A percentile compares a stretch with the other conserved stretches of the same genome.
Conservation (phyloP, 495 filamentous ascomycete species). For the Trichoderma gamsii region DNA sequence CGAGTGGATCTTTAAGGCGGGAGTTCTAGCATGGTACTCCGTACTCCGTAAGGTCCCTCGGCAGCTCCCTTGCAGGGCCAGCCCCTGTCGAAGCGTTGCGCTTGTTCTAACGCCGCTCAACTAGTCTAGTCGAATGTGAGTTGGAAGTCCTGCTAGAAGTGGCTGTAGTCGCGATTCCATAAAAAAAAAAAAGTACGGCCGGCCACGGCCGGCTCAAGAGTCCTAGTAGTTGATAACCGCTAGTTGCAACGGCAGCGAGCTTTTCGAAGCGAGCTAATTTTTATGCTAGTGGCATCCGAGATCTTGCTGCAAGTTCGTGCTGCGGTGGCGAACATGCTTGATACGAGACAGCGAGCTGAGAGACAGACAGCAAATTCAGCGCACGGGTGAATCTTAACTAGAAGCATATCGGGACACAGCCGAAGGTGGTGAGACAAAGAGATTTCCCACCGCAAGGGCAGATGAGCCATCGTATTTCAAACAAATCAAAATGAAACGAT, state of each 20-base stretch:
- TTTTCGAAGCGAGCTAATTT: not conserved
- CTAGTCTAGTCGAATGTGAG: not conserved
- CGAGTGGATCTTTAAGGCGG: conserved; percentile 2
- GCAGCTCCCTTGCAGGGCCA: conserved; percentile 13
- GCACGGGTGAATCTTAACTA: not conserved
- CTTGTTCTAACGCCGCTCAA: conserved; percentile 3
- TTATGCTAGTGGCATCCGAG: not conserved
- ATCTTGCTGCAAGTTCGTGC: not conserved
- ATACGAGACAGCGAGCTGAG: not conserved
- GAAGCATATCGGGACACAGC: not conserved
- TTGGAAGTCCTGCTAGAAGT: not conserved
- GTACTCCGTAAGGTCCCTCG: conserved; percentile 6
- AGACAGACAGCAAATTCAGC: not conserved
- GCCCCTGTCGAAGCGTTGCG: conserved; percentile 4
- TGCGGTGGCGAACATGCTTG: not conserved
- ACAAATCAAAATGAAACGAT: too few species aligned
- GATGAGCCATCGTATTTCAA: not conserved
- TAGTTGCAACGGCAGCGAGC: not conserved
- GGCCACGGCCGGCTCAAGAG: not conserved
- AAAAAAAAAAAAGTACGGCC: not conserved
- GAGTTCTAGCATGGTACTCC: conserved; percentile 7
- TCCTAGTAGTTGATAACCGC: not conserved
- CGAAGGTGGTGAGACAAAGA: not conserved
- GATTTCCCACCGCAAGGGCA: not conserved
- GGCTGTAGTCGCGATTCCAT: not conserved